phyloP scores from a whole-genome alignment of 257 asterid species.

The Solanum appendiculatum region DNA sequence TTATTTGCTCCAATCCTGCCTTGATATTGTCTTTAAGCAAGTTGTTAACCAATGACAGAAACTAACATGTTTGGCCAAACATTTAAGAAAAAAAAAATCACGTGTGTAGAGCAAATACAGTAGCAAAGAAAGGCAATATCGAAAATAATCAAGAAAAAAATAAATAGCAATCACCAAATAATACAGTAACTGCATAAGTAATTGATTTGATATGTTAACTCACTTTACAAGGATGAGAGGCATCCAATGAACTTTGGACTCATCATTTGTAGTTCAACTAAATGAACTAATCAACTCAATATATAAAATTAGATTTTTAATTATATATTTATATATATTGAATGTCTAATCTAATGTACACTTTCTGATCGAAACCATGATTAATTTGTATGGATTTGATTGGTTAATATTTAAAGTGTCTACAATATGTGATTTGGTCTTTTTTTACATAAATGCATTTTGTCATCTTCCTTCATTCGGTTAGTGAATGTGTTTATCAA shows the following conservation, averaged over 20 bases:
- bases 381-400: not conserved
- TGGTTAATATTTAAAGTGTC: not conserved
- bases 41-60: too few species aligned
- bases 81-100: too few species aligned
- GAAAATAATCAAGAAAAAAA: too few species aligned
- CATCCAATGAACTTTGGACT: not conserved
- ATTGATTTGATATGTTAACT: not conserved
- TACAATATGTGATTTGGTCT: not conserved
- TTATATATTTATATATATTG: too few species aligned
- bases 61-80: too few species aligned
- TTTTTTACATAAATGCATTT: not conserved
- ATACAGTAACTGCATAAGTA: too few species aligned
- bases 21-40: too few species aligned
- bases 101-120: too few species aligned
- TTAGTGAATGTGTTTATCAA: not conserved
- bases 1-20: too few species aligned
- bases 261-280: not conserved
- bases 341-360: not conserved
- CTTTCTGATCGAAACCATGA: not conserved
- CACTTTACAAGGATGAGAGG: not conserved
- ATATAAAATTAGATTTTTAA: too few species aligned
- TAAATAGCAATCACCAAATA: too few species aligned
- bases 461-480: not conserved
- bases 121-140: too few species aligned
- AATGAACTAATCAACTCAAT: not conserved